phyloP scores from a whole-genome alignment of 2,329 filamentous ascomycete genomes.

The Ilyonectria sp. region DNA sequence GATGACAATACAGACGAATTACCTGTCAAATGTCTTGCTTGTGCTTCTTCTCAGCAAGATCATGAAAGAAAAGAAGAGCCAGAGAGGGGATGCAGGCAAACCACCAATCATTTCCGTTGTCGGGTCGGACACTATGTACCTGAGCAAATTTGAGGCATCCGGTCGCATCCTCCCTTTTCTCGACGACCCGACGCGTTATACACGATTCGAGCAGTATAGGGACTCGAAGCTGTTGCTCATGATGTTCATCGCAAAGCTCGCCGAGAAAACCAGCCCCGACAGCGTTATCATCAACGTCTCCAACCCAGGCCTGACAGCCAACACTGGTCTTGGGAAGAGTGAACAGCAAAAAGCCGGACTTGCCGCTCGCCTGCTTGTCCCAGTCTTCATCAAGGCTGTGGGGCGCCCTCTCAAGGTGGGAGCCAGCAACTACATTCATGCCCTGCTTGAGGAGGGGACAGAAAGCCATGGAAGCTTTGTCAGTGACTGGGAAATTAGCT shows the following conservation, averaged over 20 bases:
- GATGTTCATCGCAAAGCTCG: slow-evolving; percentile 13
- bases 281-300: slow-evolving; percentile 15
- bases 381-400: background rate
- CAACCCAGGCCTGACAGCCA: slow-evolving; percentile 9
- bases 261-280: slow-evolving; percentile 1
- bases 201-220: background rate
- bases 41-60: background rate
- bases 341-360: background rate
- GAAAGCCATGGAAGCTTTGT: slow-evolving; percentile 13
- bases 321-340: slow-evolving; percentile 1
- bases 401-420: background rate
- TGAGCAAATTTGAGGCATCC: background rate
- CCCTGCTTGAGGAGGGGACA: background rate
- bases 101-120: slow-evolving; percentile 8
- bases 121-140: slow-evolving; percentile 21
- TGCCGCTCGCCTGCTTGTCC: background rate
- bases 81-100: background rate
- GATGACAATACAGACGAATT: background rate
- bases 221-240: slow-evolving; percentile 13
- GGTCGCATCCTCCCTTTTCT: background rate
- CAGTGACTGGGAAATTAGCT: slow-evolving; percentile 17
- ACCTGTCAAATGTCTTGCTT: slow-evolving; percentile 2
- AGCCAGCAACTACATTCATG: slow-evolving; percentile 8
- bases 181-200: background rate
- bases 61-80: background rate